phyloP scores from a whole-genome alignment of 345 rosid genomes.

The Diplotaxis tenuifolia region DNA sequence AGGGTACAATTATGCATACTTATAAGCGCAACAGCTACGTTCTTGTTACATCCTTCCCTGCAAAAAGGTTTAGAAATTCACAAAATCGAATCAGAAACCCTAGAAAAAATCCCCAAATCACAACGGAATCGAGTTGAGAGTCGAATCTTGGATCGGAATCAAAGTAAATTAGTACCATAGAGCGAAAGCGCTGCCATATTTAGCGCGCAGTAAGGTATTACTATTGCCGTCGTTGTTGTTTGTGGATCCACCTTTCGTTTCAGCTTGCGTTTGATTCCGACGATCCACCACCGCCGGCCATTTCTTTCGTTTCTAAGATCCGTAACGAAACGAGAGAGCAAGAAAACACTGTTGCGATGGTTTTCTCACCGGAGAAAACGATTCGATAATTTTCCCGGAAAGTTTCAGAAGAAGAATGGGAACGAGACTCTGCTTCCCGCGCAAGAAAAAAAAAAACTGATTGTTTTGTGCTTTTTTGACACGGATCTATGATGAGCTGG shows the following conservation, averaged over 20 bases:
- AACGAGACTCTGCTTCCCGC: conserved; percentile 26
- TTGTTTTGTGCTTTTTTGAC: conserved; percentile 6
- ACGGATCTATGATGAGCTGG: conserved; percentile 19
- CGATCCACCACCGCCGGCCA: conserved; percentile 43
- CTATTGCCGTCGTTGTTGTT: no score
- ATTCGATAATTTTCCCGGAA: conserved; percentile 10
- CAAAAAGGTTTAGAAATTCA: background rate
- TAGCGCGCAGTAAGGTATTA: conserved; percentile 71
- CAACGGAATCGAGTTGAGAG: background rate
- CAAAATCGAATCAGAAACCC: background rate
- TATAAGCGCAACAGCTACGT: conserved; percentile 77
- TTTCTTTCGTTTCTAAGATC: background rate
- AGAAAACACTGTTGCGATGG: no score
- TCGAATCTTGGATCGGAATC: background rate
- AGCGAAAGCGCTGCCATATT: conserved; percentile 84
- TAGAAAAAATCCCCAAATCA: background rate
- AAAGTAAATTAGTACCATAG: conserved; percentile 45
- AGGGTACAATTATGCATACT: conserved; percentile 80
- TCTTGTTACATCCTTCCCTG: conserved; percentile 79
- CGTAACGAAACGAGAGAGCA: background rate
- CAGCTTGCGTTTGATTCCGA: conserved; percentile 48
- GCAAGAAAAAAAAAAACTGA: background rate
- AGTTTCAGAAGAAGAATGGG: conserved; percentile 12
- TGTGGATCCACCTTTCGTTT: conserved; percentile 10
- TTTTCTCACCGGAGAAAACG: no score